Base-by-base conservation (phyloP, 495 filamentous ascomycete species). In the Xylaria grammica region DNA sequence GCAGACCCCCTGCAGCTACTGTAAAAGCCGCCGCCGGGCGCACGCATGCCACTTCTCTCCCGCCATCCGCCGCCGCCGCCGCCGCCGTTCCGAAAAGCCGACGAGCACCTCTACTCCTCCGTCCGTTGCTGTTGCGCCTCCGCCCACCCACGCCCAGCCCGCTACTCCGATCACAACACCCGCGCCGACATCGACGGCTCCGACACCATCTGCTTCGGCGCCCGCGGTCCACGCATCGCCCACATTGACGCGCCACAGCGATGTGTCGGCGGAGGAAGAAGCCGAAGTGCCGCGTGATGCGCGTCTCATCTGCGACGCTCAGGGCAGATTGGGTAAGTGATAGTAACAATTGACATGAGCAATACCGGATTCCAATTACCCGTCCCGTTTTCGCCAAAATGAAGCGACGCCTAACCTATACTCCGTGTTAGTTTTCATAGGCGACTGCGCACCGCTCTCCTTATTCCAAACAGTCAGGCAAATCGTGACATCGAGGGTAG, bases 381-480 rank as follows among this genome's bases (percentile, higher is more conserved):
- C n/a, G n/a, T n/a, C n/a, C n/a, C n/a, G n/a, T n/a, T n/a, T n/a
- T n/a, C n/a, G n/a, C n/a, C n/a, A n/a, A n/a, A n/a, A n/a, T 19
- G 60, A 11, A 65, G 9, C 3, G 1, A 44, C 29, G n/a, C 4
- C 30, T 45, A 1, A 32, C 20, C 56, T 59, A 26, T 48, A 17
- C 11, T 15, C 1, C 49, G 56, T 11, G 13, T 52, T 38, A 73
- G 77, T 84, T 51, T 91, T 90, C 68, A 83, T 90, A 60, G 89
- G 88, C 11, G 88, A 91, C 62, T 89, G 88, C 13, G 88, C 88
- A 15, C 87, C 86, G 44, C 76, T 90, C 30, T 89, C 88, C 0
- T 88, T 89, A 67, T 78, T 90, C 62, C 88, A 90, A 71, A 86
- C 87, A 24, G 79, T 90, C 42, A 86, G 88, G 6, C 81, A 87